Evolutionary conservation across 176 grass and related monocot genomes (phyloP), one percentile per base, ranked within the genome.

Genomic region (Oryza punctata): DNA sequence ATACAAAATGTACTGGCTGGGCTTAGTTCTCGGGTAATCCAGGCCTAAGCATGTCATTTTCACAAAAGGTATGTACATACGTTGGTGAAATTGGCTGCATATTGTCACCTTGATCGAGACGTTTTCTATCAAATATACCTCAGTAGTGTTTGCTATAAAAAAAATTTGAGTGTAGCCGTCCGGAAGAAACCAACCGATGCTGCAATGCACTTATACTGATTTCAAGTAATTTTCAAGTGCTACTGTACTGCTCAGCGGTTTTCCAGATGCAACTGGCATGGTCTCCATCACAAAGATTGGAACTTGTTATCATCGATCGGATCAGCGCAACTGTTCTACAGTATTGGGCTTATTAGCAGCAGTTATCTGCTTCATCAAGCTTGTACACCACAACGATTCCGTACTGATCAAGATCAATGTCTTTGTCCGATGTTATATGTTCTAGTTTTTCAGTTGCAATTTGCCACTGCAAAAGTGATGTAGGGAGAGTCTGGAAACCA

Each of bases 1-100:
- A 23, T 3, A 43, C 26, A 82, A 33, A 43, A 35, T 29, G 23
- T 28, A 38, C 57, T 61, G 19, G 7, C 19, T 23, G 2, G 3
- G 21, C 2, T 29, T 63, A 69, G 79, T 60, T 74, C 60, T 59
- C 63, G 70, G 63, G 37, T 24, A 63, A 89, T 61, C 63, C 63
- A 80, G 45, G 67, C 23, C 25, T 67, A 67, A 66, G 3, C 83
- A 3, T 1, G 67, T 68, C 84, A 0, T 83, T 86, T 69, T 79
- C 79, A 43, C 14, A 19, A 41, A 73, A 82, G 63, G 23, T 52
- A 37, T 75, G 0, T 12, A 43, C 4, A 21, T 71, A 77, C 82
- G 82, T 85, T 27, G 78, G 66, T 90, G 79, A 83, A 90, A 41
- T 38, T 83, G 79, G 60, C 69, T 18, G 73, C 77, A 52, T 54